Evolutionary conservation across 2,329 filamentous ascomycete genomes (phyloP).

Genomic region (Sphaerulina populicola): DNA sequence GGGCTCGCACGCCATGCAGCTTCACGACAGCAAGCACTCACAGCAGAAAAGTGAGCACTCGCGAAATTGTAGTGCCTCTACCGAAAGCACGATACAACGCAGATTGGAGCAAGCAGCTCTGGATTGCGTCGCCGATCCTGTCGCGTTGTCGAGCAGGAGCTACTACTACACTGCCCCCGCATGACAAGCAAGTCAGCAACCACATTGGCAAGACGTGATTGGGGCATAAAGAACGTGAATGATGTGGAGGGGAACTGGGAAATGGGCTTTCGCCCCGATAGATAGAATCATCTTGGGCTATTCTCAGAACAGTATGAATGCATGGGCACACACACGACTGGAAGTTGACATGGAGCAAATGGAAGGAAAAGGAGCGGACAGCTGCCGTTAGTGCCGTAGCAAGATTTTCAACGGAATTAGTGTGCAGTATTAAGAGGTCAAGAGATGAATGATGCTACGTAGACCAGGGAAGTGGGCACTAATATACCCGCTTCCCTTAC

Average conservation of each 20-base stretch:
- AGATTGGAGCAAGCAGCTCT: conserved; percentile 8
- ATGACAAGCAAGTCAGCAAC: neutral
- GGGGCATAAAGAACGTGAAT: neutral
- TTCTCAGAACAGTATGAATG: too few species aligned
- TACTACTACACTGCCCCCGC: neutral
- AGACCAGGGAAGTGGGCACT: too few species aligned
- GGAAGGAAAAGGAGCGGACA: too few species aligned
- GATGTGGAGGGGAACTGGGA: neutral
- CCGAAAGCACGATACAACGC: conserved; percentile 8
- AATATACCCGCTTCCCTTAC: too few species aligned
- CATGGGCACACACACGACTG: too few species aligned
- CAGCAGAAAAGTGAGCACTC: conserved; percentile 2
- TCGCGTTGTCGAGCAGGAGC: neutral
- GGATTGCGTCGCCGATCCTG: neutral
- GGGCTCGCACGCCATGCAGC: neutral
- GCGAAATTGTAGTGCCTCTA: conserved; percentile 6
- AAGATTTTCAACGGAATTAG: too few species aligned
- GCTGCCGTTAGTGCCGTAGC: too few species aligned
- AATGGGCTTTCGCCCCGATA: neutral
- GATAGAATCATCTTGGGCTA: too few species aligned
- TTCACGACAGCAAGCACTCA: neutral
- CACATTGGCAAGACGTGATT: neutral
- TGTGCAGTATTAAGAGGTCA: too few species aligned
- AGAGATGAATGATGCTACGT: too few species aligned
- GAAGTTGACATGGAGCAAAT: too few species aligned